Conservation (phyloP, 495 filamentous ascomycete genomes). For the Tuber umbilicatum region DNA sequence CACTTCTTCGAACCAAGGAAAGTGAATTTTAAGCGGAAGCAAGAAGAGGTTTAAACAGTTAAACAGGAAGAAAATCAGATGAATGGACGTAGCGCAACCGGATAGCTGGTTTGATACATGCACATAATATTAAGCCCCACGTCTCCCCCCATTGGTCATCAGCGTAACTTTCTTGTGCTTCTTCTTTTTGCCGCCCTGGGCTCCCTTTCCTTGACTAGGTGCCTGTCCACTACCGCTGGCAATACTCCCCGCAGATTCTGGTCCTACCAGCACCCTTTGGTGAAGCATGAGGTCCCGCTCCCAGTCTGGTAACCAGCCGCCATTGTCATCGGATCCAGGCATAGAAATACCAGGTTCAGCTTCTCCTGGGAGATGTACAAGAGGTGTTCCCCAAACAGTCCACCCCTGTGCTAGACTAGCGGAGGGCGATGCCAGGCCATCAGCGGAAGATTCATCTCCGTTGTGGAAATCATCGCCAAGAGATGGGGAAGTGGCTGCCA, state of each 20-base stretch:
- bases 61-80: not conserved
- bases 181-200: conserved; percentile 9
- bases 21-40: not conserved
- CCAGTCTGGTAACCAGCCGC: not conserved
- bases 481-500: not conserved
- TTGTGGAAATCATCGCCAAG: not conserved
- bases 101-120: not conserved
- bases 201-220: conserved; percentile 4
- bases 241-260: not conserved
- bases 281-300: conserved; percentile 2
- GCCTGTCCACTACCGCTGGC: not conserved
- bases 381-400: conserved; percentile 1
- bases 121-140: conserved; percentile 32
- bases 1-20: not conserved
- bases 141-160: conserved; percentile 42
- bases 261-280: not conserved
- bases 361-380: not conserved
- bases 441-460: not conserved
- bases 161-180: conserved; percentile 12
- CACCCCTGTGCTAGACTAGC: not conserved
- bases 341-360: not conserved
- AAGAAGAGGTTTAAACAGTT: not conserved
- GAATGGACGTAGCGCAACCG: not conserved
- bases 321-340: not conserved
- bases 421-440: not conserved